phyloP scores from a whole-genome alignment of 2,329 filamentous ascomycete genomes.

The Madurella fahalii region DNA sequence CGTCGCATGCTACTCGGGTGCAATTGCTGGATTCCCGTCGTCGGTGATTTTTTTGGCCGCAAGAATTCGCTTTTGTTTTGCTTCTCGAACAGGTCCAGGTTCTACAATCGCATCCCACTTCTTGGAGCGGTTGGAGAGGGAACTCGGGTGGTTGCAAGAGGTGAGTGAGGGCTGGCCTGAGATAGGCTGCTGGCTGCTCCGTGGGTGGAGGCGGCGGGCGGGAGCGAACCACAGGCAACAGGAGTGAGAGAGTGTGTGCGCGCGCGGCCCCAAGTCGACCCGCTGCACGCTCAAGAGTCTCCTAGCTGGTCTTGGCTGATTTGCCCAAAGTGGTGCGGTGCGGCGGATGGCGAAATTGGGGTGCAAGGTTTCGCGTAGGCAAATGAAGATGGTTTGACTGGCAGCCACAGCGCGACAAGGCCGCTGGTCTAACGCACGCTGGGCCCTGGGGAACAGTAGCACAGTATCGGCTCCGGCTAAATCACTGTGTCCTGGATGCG shows the following conservation, averaged over 20 bases:
- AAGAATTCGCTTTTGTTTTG: conserved; percentile 4
- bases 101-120: conserved; percentile 12
- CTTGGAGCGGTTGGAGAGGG: not conserved
- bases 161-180: conserved; percentile 5
- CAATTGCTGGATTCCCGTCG: conserved; percentile 17
- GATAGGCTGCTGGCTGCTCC: conserved; percentile 1
- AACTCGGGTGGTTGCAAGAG: conserved; percentile 12
- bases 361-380: conserved; percentile 11
- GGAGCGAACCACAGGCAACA: conserved; percentile 13
- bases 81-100: conserved; percentile 1
- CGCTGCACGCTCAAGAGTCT: not conserved
- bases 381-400: conserved; percentile 6
- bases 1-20: conserved; percentile 23
- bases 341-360: conserved; percentile 27
- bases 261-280: conserved; percentile 9
- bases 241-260: conserved; percentile 2
- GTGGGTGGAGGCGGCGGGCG: not conserved
- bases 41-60: not conserved
- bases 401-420: conserved; percentile 3
- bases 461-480: not conserved
- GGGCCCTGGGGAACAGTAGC: not conserved
- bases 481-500: not conserved
- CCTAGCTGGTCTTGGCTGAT: conserved; percentile 13
- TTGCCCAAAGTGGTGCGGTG: conserved; percentile 23
- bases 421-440: not conserved